Base-by-base conservation (phyloP, 2,329 filamentous ascomycete genomes). In the Beauveria rudraprayagi region DNA sequence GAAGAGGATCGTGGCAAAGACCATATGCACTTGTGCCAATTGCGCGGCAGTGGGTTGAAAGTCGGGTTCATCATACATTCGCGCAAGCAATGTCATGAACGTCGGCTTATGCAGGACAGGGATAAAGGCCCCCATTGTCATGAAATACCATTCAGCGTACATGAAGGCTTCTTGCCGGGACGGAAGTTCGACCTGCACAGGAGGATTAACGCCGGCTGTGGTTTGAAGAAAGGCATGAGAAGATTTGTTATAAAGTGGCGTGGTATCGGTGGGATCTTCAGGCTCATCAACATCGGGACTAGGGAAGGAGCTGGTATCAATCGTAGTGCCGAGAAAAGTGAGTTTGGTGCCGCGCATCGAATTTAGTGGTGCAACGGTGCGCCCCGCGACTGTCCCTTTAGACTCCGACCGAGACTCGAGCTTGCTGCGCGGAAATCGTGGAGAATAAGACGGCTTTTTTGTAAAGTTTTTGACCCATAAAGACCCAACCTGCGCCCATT, bases 81-180 rank as follows among this genome's bases (percentile, higher is more conserved):
- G 80, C 7, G 77, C 78, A 65, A 88, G 75, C 67, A 92, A 71
- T 54, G 78, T 76, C 77, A 90, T 81, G 65, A 91, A 89, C 3
- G 84, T 83, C 1, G 88, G 88, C 70, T 87, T 87, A 74, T 94
- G 89, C n/a, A 95, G 77, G 9, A 93, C 73, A 3, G 91, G 91
- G 11, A 87, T 76, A 70, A 91, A 94, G 2, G 85, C 81, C 66
- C 88, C 84, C 37, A 92, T 76, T 54, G 87, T 85, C 51, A 86
- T 77, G 63, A 94, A 90, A 70, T 89, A 95, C 85, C 87, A 91
- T 55, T 87, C 81, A 7, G 86, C 83, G 68, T 89, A 91, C 40
- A 80, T 84, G 58, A 89, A 82, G 40, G 87, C 87, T 56, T 89
- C 82, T 7, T 81, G 76, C 59, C 83, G 84, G 0, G 79, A 73